phyloP scores from a whole-genome alignment of 1,284 basidiomycete species.

The Papiliotrema flavescens region DNA sequence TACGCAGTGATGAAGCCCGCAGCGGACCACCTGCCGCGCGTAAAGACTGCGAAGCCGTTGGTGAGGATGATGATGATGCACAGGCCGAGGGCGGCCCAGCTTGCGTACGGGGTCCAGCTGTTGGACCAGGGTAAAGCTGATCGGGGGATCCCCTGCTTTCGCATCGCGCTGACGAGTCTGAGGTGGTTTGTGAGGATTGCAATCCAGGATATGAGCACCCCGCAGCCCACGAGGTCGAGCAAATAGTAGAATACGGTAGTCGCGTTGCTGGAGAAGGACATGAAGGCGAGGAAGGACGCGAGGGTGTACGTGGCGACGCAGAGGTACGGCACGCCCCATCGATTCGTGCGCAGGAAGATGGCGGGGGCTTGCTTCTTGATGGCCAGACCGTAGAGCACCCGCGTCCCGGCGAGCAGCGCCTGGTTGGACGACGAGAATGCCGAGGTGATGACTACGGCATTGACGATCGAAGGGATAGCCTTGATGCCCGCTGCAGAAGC shows the following conservation, averaged over 20 bases:
- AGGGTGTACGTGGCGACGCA: slow-evolving; percentile 61
- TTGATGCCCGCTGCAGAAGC: slow-evolving; percentile 63
- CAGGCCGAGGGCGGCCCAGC: slow-evolving; percentile 21
- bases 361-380: slow-evolving; percentile 69
- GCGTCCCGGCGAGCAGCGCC: slow-evolving; percentile 74
- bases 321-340: slow-evolving; percentile 67
- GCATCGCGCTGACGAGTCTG: slow-evolving; percentile 66
- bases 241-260: slow-evolving; percentile 72
- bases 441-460: slow-evolving; percentile 75
- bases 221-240: slow-evolving; percentile 64
- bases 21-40: slow-evolving; percentile 10
- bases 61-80: slow-evolving; percentile 20
- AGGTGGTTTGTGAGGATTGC: slow-evolving; percentile 68
- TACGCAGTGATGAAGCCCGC: slow-evolving; percentile 27
- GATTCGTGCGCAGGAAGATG: slow-evolving; percentile 64
- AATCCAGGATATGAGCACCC: slow-evolving; percentile 62
- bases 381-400: slow-evolving; percentile 77
- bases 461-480: slow-evolving; percentile 60
- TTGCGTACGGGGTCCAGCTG: slow-evolving; percentile 20
- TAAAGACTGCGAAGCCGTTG: slow-evolving; percentile 26
- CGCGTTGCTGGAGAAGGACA: slow-evolving; percentile 53
- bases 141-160: slow-evolving; percentile 57
- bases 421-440: slow-evolving; percentile 83
- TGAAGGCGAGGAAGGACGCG: slow-evolving; percentile 71
- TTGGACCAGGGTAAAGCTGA: slow-evolving; percentile 56